A percentile compares a stretch with the other conserved stretches of the same genome.
Evolutionary conservation across 805 yeast species (phyloP).

Genomic region (Metschnikowia gelsemii): DNA sequence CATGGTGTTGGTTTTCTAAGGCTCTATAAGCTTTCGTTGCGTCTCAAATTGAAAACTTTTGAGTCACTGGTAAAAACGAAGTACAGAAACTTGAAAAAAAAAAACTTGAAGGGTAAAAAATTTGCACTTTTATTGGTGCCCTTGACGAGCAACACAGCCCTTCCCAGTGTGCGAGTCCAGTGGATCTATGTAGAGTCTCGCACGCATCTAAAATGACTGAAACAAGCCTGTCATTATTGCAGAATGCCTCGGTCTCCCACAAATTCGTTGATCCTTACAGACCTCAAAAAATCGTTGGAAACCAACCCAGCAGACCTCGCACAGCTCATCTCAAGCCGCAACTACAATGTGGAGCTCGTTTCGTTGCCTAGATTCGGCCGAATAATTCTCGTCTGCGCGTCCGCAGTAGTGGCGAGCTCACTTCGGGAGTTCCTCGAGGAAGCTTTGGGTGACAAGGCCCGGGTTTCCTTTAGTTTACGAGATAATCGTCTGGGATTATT

Average conservation of each 20-base stretch:
- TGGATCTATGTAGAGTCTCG: neutral
- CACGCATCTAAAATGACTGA: neutral
- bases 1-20: too few species aligned
- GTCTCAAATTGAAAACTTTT: too few species aligned
- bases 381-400: conserved; percentile 34
- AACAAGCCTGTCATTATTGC: neutral
- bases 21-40: too few species aligned
- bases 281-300: conserved; percentile 24
- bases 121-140: too few species aligned
- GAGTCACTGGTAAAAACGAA: too few species aligned
- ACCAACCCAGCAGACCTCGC: conserved; percentile 29
- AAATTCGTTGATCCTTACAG: conserved; percentile 39
- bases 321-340: conserved; percentile 24
- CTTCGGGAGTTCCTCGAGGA: conserved; percentile 21
- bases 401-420: conserved; percentile 22
- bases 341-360: conserved; percentile 33
- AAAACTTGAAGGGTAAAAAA: too few species aligned
- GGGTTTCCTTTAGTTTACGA: conserved; percentile 33
- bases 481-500: conserved; percentile 27
- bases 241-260: conserved; percentile 16
- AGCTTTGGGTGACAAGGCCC: conserved; percentile 18
- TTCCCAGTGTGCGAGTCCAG: neutral
- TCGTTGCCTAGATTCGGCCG: conserved; percentile 34
- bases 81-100: neutral
- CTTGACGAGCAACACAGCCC: neutral